Percentiles rank a stretch among this genome's conserved stretches.
Conservation (phyloP, 495 filamentous ascomycete genomes). For the Podospora conica region DNA sequence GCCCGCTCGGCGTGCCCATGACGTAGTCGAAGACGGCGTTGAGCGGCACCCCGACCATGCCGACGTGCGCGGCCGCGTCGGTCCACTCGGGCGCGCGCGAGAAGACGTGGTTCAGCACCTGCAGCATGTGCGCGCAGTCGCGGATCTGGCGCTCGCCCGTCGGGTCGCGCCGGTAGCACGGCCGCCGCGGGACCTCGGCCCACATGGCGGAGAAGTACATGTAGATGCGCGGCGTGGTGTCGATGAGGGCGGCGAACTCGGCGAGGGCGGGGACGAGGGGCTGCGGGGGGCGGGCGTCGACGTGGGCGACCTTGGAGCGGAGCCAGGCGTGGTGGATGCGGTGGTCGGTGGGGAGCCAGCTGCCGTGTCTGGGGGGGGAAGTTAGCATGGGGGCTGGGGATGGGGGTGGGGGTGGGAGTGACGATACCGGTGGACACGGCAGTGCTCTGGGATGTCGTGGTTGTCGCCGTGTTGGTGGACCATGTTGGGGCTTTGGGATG, state of each 20-base stretch:
- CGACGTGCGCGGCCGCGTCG: slow-evolving; percentile 44
- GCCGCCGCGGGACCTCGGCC: slow-evolving; percentile 54
- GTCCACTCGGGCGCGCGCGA: slow-evolving; percentile 57
- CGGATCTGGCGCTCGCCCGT: slow-evolving; percentile 55
- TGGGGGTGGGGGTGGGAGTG: slow-evolving; percentile 21
- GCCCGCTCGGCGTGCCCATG: slow-evolving; percentile 63
- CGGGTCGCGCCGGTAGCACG: slow-evolving; percentile 54
- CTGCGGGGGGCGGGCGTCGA: slow-evolving; percentile 35
- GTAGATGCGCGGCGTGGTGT: slow-evolving; percentile 39
- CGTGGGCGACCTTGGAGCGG: slow-evolving; percentile 36
- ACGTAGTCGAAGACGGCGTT: slow-evolving; percentile 66
- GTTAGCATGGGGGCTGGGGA: neutral
- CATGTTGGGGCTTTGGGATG: slow-evolving; percentile 26
- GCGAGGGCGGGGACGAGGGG: slow-evolving; percentile 41
- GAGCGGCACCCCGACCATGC: slow-evolving; percentile 63
- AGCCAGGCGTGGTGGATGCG: slow-evolving; percentile 48
- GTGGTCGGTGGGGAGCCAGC: slow-evolving; percentile 50
- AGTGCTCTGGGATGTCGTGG: slow-evolving; percentile 39
- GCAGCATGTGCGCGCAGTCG: slow-evolving; percentile 59
- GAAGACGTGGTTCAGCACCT: slow-evolving; percentile 58
- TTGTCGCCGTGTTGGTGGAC: slow-evolving; percentile 41
- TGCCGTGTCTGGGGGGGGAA: slow-evolving; percentile 32
- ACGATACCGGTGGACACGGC: slow-evolving; percentile 28
- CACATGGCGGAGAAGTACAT: slow-evolving; percentile 60
- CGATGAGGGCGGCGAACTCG: slow-evolving; percentile 46